Evolutionary conservation across 2,329 filamentous ascomycete genomes (phyloP).

Genomic region (Pseudocercospora vitis): DNA sequence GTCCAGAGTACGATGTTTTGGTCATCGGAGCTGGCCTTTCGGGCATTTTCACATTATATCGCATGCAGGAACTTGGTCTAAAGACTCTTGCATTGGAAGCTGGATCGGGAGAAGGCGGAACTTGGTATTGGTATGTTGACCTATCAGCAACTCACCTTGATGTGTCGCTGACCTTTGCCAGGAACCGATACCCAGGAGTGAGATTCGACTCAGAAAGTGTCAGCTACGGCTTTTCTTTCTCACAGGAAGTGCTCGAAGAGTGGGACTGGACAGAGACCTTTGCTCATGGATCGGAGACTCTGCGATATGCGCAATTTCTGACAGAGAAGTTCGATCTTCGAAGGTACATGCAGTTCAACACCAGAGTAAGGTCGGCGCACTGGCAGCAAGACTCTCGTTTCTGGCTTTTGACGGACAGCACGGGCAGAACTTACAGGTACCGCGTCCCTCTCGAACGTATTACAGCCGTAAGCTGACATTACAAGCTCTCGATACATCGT

Average conservation of each 20-base stretch:
- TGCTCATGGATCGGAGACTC: conserved; percentile 46
- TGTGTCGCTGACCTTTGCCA: conserved; percentile 27
- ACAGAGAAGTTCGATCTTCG: conserved; percentile 48
- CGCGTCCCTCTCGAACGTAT: too few relatives aligned
- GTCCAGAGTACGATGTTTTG: conserved; percentile 39
- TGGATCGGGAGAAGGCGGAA: conserved; percentile 46
- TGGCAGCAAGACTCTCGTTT: conserved; percentile 36
- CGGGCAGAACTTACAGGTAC: conserved; percentile 34
- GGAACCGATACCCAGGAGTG: conserved; percentile 50
- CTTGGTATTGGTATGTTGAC: conserved; percentile 45
- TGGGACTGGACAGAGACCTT: conserved; percentile 44
- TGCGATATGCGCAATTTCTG: conserved; percentile 50
- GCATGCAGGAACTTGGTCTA: conserved; percentile 43
- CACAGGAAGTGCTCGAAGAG: conserved; percentile 45
- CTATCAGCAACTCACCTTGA: too few relatives aligned
- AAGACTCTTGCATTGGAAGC: conserved; percentile 44
- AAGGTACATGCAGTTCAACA: conserved; percentile 45
- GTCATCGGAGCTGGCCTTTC: conserved; percentile 45
- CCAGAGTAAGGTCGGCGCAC: conserved; percentile 37
- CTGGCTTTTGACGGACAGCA: conserved; percentile 38
- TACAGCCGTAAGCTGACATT: too few relatives aligned
- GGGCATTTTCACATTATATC: conserved; percentile 46
- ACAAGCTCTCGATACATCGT: conserved; percentile 38
- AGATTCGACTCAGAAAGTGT: conserved; percentile 49
- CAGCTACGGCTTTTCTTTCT: conserved; percentile 48